Conservation (phyloP, 371 early-diverging fungal species). For the Mortierella sp. region DNA sequence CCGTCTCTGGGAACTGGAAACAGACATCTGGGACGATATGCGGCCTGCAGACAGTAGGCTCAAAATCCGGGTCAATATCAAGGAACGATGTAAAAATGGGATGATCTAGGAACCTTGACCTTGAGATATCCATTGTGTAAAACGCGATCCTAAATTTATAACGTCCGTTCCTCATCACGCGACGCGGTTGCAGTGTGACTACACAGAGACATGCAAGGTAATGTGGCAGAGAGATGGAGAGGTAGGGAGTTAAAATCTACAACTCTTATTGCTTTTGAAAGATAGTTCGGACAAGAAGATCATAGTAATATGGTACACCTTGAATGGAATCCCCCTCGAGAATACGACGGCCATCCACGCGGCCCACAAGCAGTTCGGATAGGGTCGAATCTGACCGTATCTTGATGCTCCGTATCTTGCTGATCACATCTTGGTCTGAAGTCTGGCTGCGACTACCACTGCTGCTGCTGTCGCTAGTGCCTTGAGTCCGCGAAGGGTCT, state of each 20-base stretch:
- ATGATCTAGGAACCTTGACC: neutral
- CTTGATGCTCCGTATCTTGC: constrained; percentile 24
- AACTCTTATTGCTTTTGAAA: no score
- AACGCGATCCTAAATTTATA: constrained; percentile 35
- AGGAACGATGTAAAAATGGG: constrained; percentile 18
- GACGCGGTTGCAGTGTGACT: constrained; percentile 29
- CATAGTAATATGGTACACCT: neutral
- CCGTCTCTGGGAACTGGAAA: constrained; percentile 27
- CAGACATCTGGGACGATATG: constrained; percentile 13
- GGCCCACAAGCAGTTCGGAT: constrained; percentile 23
- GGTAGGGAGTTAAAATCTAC: no score
- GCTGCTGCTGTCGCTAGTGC: no score
- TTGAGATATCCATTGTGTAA: constrained; percentile 22
- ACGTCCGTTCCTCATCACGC: constrained; percentile 16
- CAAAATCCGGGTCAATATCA: constrained; percentile 26
- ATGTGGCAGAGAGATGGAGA: no score
- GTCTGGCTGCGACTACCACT: no score
- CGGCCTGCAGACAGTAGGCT: constrained; percentile 1
- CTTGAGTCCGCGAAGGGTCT: neutral
- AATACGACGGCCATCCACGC: constrained; percentile 20
- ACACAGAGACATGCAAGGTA: no score
- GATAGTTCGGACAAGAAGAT: neutral
- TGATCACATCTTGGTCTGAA: constrained; percentile 9
- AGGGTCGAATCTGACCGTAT: constrained; percentile 39
- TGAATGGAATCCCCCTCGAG: constrained; percentile 18